Evolutionary conservation across 2,329 filamentous ascomycete species (phyloP), one percentile per base, ranked within the genome.

Genomic region (Exophiala calicioides): DNA sequence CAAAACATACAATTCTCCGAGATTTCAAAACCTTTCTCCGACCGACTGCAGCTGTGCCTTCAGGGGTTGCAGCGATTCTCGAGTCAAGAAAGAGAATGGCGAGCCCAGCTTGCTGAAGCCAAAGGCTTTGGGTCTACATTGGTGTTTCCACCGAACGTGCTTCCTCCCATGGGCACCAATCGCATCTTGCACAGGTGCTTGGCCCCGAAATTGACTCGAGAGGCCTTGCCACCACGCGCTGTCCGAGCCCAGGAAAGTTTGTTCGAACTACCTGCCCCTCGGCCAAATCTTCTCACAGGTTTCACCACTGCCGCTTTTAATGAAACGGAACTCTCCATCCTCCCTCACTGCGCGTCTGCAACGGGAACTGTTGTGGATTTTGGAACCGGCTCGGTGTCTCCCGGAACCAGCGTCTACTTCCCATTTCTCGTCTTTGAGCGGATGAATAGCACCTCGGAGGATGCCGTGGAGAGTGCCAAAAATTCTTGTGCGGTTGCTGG

Each of bases 401-500:
- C 52, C n/a, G 52, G 52, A 3, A 46, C 44, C 9, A 50, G 36
- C 5, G 38, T 39, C n/a, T 52, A 53, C 27, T 47, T 47, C 18
- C 52, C 49, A 2, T 59, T 58, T 30, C 36, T 59, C 10, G 30
- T 55, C 13, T 58, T 59, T 35, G 55, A 59, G 32, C 40, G 55
- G 37, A 43, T 55, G 36, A 45, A 47, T 12, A 38, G 35, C 9
- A 18, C 43, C 12, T 49, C 50, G 20, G 53, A 56, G 30, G 52
- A 57, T 27, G 47, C 44, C 4, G 27, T 59, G 15, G 47, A 59
- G 34, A 33, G 46, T 8, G 45, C 50, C 29, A 59, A 45, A 34
- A 59, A 59, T 24, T 48, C 53, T 31, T 59, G 56, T 31, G 56
- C 56, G 10, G 45, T 59, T 18, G 50, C 44, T 27, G 55, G 56